A percentile compares a stretch with the other conserved stretches of the same genome.
Evolutionary conservation across 176 grass and related monocot species (phyloP).

Genomic region (Puya raimondii): DNA sequence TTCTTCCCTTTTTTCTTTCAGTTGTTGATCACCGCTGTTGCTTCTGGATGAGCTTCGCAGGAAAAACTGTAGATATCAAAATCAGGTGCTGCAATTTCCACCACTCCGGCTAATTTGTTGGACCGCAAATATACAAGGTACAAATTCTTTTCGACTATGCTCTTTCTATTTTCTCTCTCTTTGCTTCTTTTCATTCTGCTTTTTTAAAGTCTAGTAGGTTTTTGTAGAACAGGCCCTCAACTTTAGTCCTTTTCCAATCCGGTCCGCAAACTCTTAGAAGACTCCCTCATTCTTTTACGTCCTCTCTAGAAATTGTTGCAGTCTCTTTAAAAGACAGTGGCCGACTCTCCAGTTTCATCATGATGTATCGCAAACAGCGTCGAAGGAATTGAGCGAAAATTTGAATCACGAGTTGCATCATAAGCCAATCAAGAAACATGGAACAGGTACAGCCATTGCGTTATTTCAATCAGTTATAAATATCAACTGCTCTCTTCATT

Average conservation of each 20-base stretch:
- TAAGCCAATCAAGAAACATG: too few relatives aligned
- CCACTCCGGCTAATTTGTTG: conserved; percentile 55
- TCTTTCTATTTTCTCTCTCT: conserved; percentile 38
- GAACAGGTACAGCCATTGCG: too few relatives aligned
- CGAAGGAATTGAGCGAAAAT: conserved; percentile 6
- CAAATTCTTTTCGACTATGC: conserved; percentile 46
- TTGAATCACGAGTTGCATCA: too few relatives aligned
- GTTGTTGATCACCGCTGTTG: conserved; percentile 37
- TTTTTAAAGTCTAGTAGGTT: conserved; percentile 54
- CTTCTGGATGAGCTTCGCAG: conserved; percentile 67
- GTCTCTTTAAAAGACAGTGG: conserved; percentile 71
- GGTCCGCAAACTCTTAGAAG: conserved; percentile 71
- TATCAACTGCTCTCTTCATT: too few relatives aligned
- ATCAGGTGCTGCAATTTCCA: conserved; percentile 67
- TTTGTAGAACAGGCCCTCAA: conserved; percentile 83
- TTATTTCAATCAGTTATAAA: too few relatives aligned
- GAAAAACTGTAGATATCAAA: conserved; percentile 69
- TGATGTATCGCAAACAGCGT: conserved; percentile 46
- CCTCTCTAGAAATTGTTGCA: conserved; percentile 53
- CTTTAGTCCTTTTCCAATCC: conserved; percentile 73
- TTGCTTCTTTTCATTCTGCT: conserved; percentile 34
- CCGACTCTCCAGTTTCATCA: conserved; percentile 64
- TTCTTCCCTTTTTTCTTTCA: conserved; percentile 32
- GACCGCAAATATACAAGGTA: conserved; percentile 35
- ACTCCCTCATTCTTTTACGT: conserved; percentile 81